Conservation (phyloP, 2,329 filamentous ascomycete species). For the Diatrype stigma region DNA sequence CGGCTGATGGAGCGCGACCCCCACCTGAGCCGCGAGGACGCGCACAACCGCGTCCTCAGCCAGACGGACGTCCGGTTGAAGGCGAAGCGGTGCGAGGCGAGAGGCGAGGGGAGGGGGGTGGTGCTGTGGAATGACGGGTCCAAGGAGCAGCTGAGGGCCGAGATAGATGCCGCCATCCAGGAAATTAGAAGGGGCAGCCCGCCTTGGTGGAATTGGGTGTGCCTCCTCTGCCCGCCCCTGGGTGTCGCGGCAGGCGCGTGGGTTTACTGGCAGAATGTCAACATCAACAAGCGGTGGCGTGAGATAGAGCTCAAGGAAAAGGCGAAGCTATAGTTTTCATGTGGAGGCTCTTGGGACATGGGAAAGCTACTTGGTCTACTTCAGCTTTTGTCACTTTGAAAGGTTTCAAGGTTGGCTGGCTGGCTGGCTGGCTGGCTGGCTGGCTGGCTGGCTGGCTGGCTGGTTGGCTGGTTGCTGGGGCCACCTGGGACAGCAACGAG, state of each 20-base stretch:
- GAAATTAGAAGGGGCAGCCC: slow-evolving; percentile 62
- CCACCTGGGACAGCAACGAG: background rate
- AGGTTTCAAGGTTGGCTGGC: too few species aligned
- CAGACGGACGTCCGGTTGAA: slow-evolving; percentile 86
- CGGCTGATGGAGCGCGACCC: slow-evolving; percentile 70
- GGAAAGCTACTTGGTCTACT: too few species aligned
- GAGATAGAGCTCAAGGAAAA: slow-evolving; percentile 46
- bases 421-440: too few species aligned
- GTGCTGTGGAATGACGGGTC: slow-evolving; percentile 90
- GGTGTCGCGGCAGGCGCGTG: slow-evolving; percentile 65
- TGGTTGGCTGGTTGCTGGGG: slow-evolving; percentile 3
- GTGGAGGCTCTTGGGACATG: background rate
- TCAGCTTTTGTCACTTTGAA: too few species aligned
- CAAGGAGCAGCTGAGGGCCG: slow-evolving; percentile 62
- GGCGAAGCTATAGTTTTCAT: slow-evolving; percentile 34
- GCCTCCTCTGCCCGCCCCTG: slow-evolving; percentile 68
- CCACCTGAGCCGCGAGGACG: slow-evolving; percentile 80
- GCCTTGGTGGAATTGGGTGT: slow-evolving; percentile 76
- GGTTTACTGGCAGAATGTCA: slow-evolving; percentile 69
- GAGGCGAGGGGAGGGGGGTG: slow-evolving; percentile 62
- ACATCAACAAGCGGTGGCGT: slow-evolving; percentile 68
- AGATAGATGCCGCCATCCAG: slow-evolving; percentile 63
- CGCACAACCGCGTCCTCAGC: slow-evolving; percentile 77
- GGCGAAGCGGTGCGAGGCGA: slow-evolving; percentile 66
- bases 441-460: too few species aligned